Evolutionary conservation across 345 rosid genomes (phyloP).

Genomic region (Murraya paniculata): DNA sequence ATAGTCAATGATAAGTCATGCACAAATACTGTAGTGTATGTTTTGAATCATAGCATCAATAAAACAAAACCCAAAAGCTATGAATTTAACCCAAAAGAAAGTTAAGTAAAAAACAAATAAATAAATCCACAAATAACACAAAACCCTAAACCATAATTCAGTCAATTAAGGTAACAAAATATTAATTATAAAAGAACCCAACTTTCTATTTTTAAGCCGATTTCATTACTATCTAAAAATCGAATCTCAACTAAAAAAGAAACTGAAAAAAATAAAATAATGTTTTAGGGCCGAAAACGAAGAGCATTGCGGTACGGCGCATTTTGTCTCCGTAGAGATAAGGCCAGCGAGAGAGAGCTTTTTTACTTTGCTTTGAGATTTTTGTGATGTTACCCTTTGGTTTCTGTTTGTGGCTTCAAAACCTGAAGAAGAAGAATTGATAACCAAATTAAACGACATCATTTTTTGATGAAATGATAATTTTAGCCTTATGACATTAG

Average conservation of each 20-base stretch:
- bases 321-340: neutral
- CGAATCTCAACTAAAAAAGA: neutral
- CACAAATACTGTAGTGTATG: neutral
- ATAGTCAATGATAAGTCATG: neutral
- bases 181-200: neutral
- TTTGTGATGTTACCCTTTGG: too few relatives aligned
- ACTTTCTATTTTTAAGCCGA: neutral
- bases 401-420: slow-evolving; percentile 2
- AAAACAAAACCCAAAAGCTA: neutral
- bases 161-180: neutral
- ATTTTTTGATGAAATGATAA: too few relatives aligned
- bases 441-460: too few relatives aligned
- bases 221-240: neutral
- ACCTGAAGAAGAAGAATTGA: neutral
- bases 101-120: neutral
- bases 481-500: too few relatives aligned
- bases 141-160: neutral
- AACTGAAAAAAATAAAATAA: neutral
- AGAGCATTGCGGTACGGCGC: neutral
- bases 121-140: neutral
- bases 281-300: neutral
- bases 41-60: neutral
- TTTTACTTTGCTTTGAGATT: neutral
- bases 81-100: neutral
- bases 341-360: slow-evolving; percentile 3